Evolutionary conservation across 2,329 filamentous ascomycete genomes (phyloP).

Genomic region (Aspergillus aculeatus): DNA sequence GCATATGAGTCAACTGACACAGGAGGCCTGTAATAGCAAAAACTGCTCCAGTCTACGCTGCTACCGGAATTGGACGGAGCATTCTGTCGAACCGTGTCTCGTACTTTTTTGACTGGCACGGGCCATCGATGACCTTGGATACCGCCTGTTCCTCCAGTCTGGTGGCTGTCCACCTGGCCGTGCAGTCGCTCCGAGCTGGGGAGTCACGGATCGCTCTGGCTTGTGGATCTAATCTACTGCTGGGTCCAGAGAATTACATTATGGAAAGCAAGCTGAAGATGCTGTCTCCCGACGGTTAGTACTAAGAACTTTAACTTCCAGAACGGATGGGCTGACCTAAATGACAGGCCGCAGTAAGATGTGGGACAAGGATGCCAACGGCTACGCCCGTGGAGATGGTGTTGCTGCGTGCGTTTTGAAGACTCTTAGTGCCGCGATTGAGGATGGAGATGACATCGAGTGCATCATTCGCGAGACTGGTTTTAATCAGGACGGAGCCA

Average conservation of each 20-base stretch:
- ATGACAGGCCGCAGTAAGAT: conserved; percentile 4
- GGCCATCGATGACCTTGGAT: conserved; percentile 42
- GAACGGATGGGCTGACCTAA: too few relatives aligned
- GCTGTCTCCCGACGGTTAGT: not conserved
- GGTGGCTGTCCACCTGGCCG: conserved; percentile 28
- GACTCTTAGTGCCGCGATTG: not conserved
- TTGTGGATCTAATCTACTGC: conserved; percentile 6
- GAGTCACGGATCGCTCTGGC: conserved; percentile 18
- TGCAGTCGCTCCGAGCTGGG: conserved; percentile 24
- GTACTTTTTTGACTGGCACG: conserved; percentile 21
- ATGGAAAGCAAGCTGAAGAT: not conserved
- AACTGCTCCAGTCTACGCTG: conserved; percentile 3
- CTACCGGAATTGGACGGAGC: conserved; percentile 26
- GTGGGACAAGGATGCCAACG: conserved; percentile 21
- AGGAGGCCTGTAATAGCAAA: too few relatives aligned
- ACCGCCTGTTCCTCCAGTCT: conserved; percentile 45
- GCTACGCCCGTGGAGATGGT: conserved; percentile 10
- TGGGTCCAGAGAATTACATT: conserved; percentile 16
- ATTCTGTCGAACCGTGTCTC: conserved; percentile 36
- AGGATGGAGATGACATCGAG: conserved; percentile 4
- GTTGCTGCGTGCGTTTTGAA: conserved; percentile 4
- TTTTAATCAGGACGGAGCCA: conserved; percentile 40
- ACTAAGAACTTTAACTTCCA: not conserved
- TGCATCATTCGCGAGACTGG: conserved; percentile 23
- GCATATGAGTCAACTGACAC: too few relatives aligned